These are phyloP conservation scores for Pestalotiopsis sp. DNA, from an alignment of 2,329 filamentous ascomycete genomes.

Conservation along the genomic window DNA sequence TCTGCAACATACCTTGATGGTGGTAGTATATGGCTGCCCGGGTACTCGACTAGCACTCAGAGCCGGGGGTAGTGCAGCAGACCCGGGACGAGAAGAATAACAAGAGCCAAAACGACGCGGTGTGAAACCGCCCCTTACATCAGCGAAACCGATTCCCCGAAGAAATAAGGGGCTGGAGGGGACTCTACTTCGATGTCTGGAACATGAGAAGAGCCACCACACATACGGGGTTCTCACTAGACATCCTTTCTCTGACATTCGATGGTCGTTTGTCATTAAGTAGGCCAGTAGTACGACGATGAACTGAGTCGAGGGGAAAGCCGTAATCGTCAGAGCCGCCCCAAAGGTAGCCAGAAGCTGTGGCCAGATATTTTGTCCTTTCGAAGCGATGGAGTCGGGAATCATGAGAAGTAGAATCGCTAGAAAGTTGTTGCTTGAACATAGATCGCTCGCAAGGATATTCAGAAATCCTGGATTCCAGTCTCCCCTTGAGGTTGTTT, in stretches of 20 bases:
- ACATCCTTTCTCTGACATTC: neutral
- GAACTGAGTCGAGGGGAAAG: neutral
- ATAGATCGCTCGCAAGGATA: neutral
- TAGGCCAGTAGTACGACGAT: neutral
- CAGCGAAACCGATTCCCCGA: neutral
- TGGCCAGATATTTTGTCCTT: neutral
- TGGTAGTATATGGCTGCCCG: neutral
- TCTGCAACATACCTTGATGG: neutral
- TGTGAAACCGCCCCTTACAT: neutral
- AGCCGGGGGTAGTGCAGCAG: neutral
- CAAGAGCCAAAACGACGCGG: neutral
- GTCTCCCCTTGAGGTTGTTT: slow-evolving; percentile 57
- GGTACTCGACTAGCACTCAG: neutral
- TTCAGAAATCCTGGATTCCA: slow-evolving; percentile 70
- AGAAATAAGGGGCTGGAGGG: neutral
- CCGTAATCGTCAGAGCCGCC: neutral
- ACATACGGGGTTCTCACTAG: neutral
- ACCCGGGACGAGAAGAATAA: neutral
- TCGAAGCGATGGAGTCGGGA: neutral
- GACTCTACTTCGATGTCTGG: neutral
- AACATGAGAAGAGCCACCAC: neutral
- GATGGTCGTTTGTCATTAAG: neutral
- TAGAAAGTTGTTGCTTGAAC: neutral
- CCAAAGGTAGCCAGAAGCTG: neutral
- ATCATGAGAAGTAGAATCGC: neutral